Conservation (phyloP, 495 filamentous ascomycete genomes). For the Penicillium fimorum region DNA sequence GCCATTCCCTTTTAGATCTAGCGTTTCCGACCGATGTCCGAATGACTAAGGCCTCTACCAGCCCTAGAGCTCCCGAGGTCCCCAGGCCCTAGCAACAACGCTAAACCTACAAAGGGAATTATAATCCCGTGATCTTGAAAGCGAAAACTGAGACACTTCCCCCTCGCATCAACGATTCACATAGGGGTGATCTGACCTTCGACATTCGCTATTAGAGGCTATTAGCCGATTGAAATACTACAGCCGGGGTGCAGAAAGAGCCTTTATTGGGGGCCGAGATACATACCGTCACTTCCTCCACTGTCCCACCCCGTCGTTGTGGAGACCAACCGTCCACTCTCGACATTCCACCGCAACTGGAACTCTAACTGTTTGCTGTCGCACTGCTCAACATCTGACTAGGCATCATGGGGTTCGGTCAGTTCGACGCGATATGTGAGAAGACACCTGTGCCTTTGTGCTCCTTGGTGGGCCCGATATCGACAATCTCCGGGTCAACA, state of each 20-base stretch:
- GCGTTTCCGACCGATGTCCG: constrained; percentile 9
- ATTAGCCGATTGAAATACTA: neutral
- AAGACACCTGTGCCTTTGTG: constrained; percentile 86
- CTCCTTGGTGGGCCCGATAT: constrained; percentile 71
- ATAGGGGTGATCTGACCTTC: constrained; percentile 1
- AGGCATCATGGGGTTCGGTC: constrained; percentile 78
- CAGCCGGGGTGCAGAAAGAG: constrained; percentile 10
- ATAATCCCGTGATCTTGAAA: constrained; percentile 20
- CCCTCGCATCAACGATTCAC: constrained; percentile 12
- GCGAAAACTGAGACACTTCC: constrained; percentile 13
- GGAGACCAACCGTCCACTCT: constrained; percentile 24
- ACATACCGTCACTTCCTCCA: constrained; percentile 24
- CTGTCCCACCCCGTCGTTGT: constrained; percentile 31
- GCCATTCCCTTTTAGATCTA: neutral
- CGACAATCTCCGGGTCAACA: constrained; percentile 59
- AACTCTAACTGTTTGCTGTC: constrained; percentile 22
- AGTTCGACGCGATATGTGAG: constrained; percentile 82
- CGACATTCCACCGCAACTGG: constrained; percentile 19
- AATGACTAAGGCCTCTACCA: constrained; percentile 6
- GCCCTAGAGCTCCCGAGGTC: neutral
- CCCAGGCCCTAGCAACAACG: constrained; percentile 1
- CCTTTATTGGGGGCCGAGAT: constrained; percentile 1
- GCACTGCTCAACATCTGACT: constrained; percentile 11
- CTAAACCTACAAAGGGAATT: constrained; percentile 14
- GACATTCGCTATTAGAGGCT: neutral